Evolutionary conservation across 371 early-diverging fungal species (phyloP), one percentile per base, ranked within the genome.

Genomic region (Mortierella sp.): DNA sequence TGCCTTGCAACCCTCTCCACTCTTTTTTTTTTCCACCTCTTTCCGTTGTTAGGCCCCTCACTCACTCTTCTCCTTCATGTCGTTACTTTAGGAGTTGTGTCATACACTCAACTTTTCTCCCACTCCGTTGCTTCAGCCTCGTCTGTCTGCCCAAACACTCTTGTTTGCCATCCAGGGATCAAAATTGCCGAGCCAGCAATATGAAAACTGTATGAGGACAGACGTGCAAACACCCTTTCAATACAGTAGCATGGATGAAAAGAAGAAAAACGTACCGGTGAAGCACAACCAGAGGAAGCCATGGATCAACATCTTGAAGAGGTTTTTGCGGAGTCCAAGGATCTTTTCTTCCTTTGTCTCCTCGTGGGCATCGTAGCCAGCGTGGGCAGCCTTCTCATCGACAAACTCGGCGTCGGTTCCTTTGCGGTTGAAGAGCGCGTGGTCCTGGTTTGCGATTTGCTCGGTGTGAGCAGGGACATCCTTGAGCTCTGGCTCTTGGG

Each of bases 281-380:
- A 84, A 84, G 47, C 54, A 74, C 55, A 81, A 16, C 84, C 84
- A 84, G 74, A 63, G 24, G 52, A 80, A 45, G 31, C 71, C 45
- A 13, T 84, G 84, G 50, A 28, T 13, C 26, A 84, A 16, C 70
- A 31, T 71, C 26, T 57, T 80, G 52, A 84, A 75, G 58, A 31
- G 74, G 60, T 47, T 68, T 70, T 72, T 50, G 5, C 57, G 60
- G 38, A 84, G 47, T n/a, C 84, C 84, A 68, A 84, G 19, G 44
- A 84, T 75, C 81, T 84, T 84, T 81, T 84, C 81, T 31, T 84
- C 70, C 31, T 81, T 78, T 38, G 54, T 52, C 63, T 75, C 63
- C 31, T 60, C 45, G 10, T 31, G 54, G 2, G 57, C 48, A 8
- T 75, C 65, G 63, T 58, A 28, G 28, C 28, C 75, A 28, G 47